Evolutionary conservation across 352 stramenopile genomes (phyloP).

Genomic region (Pythium oligandrum): DNA sequence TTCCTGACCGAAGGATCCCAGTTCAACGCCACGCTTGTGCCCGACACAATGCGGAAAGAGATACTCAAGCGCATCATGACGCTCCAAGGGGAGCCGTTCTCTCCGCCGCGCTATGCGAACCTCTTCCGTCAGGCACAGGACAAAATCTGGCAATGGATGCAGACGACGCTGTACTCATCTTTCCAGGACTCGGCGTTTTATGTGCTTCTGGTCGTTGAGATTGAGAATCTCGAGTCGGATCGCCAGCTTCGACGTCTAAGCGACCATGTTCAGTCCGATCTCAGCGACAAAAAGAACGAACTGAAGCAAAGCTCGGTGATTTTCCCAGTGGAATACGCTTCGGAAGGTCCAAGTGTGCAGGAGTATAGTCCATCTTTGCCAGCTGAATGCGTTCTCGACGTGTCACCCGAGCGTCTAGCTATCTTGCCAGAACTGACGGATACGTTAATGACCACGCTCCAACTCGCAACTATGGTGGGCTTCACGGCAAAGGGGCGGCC

Average conservation of each 20-base stretch:
- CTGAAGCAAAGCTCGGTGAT: conserved; percentile 31
- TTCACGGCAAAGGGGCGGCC: too few species aligned
- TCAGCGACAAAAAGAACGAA: conserved; percentile 4
- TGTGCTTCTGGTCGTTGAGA: conserved; percentile 65
- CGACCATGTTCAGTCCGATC: conserved; percentile 37
- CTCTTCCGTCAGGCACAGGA: conserved; percentile 73
- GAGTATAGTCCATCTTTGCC: too few species aligned
- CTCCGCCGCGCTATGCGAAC: conserved; percentile 54
- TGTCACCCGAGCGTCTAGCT: too few species aligned
- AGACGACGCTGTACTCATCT: conserved; percentile 48
- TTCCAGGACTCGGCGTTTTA: conserved; percentile 62
- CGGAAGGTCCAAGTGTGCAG: too few species aligned
- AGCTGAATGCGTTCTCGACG: too few species aligned
- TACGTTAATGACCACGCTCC: too few species aligned
- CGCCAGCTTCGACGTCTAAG: conserved; percentile 54
- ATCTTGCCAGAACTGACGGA: too few species aligned
- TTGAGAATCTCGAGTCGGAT: conserved; percentile 62
- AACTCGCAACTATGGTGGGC: too few species aligned
- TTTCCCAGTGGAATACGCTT: conserved; percentile 3
- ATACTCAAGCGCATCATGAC: conserved; percentile 64
- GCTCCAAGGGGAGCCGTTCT: conserved; percentile 73
- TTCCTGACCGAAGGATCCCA: conserved; percentile 41
- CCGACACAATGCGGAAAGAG: conserved; percentile 47
- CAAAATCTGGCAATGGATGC: conserved; percentile 66
- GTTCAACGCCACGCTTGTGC: conserved; percentile 29